Percentiles rank a stretch among this genome's conserved stretches.
These are phyloP conservation scores for Datisca glomerata DNA, from an alignment of 306 rosid genomes.

Conservation along the genomic window DNA sequence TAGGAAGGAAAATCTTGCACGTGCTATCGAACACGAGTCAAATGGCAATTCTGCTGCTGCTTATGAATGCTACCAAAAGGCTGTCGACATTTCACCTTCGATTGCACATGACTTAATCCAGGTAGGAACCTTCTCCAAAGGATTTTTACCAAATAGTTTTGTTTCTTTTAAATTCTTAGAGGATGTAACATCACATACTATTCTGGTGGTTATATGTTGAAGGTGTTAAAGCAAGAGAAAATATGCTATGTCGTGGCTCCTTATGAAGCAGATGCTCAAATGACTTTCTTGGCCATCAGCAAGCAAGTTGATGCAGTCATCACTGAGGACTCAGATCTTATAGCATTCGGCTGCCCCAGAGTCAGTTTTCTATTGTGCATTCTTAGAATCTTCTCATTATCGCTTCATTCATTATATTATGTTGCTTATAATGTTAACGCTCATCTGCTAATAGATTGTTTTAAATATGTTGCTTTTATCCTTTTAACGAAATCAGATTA, in stretches of 20 bases:
- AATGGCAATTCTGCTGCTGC: slow-evolving; percentile 80
- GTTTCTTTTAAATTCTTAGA: neutral
- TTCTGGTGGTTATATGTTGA: slow-evolving; percentile 9
- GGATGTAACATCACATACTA: neutral
- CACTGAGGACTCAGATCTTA: slow-evolving; percentile 93
- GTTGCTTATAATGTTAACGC: neutral
- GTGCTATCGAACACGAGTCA: slow-evolving; percentile 68
- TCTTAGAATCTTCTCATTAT: neutral
- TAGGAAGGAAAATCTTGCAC: slow-evolving; percentile 75
- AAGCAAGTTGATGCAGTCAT: slow-evolving; percentile 78
- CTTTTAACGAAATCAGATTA: slow-evolving; percentile 46
- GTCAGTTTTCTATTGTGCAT: slow-evolving; percentile 32
- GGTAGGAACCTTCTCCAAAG: slow-evolving; percentile 29
- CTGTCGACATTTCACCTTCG: slow-evolving; percentile 82
- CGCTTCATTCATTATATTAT: neutral
- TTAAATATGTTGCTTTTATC: slow-evolving; percentile 7
- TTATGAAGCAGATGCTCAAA: slow-evolving; percentile 94
- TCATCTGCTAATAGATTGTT: slow-evolving; percentile 8
- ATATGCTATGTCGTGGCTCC: slow-evolving; percentile 80
- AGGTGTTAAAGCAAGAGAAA: slow-evolving; percentile 82
- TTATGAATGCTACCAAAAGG: slow-evolving; percentile 89
- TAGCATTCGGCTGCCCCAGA: slow-evolving; percentile 91
- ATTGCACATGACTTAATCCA: slow-evolving; percentile 68
- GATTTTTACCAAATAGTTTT: too few relatives aligned
- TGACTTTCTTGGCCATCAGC: slow-evolving; percentile 80